Conservation (phyloP, 1,284 basidiomycete species). For the Cutaneotrichosporon sp. region DNA sequence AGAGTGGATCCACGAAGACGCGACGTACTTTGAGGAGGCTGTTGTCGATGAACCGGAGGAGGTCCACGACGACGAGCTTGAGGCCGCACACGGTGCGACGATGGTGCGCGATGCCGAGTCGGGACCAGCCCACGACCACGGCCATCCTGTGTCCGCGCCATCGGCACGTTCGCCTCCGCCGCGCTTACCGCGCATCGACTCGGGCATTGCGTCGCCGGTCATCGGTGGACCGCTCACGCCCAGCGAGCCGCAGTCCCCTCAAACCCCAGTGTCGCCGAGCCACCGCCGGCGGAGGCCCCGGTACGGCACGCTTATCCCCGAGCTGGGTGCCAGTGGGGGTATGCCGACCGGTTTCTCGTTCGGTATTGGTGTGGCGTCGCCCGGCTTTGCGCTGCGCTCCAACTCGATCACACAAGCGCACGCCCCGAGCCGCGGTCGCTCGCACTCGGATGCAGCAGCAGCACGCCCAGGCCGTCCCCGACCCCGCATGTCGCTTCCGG, state of each 20-base stretch:
- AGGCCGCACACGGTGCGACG: constrained; percentile 21
- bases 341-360: constrained; percentile 45
- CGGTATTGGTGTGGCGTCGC: constrained; percentile 47
- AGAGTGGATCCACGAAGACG: constrained; percentile 30
- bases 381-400: constrained; percentile 45
- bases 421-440: too few relatives aligned
- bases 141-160: background rate
- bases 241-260: constrained; percentile 11
- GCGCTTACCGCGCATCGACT: background rate
- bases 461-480: too few relatives aligned
- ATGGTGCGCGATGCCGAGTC: constrained; percentile 18
- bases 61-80: constrained; percentile 23
- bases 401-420: constrained; percentile 17
- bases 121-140: background rate
- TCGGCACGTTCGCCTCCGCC: background rate
- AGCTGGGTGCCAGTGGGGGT: constrained; percentile 31
- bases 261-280: constrained; percentile 25
- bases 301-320: constrained; percentile 46
- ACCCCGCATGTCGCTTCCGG: too few relatives aligned
- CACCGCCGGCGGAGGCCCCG: constrained; percentile 20
- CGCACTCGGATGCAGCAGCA: too few relatives aligned
- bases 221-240: background rate
- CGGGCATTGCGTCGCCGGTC: background rate
- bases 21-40: constrained; percentile 12
- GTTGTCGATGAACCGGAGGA: constrained; percentile 18